Base-by-base conservation (phyloP, 2,329 filamentous ascomycete species). In the Nannizzia gypsea region DNA sequence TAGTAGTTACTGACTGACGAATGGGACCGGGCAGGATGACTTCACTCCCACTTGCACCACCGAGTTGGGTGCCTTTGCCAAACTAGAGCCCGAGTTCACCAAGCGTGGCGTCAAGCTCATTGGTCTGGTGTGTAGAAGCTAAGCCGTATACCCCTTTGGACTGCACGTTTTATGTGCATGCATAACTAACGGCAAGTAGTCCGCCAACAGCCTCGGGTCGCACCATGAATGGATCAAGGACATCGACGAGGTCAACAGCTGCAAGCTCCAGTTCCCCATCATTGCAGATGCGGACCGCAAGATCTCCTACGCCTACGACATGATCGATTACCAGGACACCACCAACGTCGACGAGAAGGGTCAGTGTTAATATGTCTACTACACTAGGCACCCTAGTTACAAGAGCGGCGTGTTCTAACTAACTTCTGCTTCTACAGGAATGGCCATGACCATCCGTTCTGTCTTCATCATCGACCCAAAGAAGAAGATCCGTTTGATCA, bases 41-140 rank as follows among this genome's bases (percentile, higher is more conserved):
- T 96, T 89, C 81, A 96, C 91, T 1, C 91, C 91, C 59, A 91
- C 96, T 62, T 96, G 91, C 82, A 96, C 91, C 65, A 96, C 90
- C 59, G 91, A 96, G 79, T 86, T 96, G 64, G 91, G 90, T 64
- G 90, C 90, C 62, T 95, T 96, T 69, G 88, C 90, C 67, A 93
- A 91, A 77, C 81, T 96, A 64, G 85, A 90, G 78, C 83, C 85
- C 68, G 90, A 96, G 76, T 96, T 96, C 76, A 82, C 84, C 70
- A 89, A 88, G 80, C 85, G 90, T 64, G 85, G 84, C 65, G 89
- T 92, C 69, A 95, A 96, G 83, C 85, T 96, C 77, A 92, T 96
- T 69, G 91, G 91, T 56, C 81, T 96, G 66, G 78, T 80, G 68
- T 52, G 73, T 58, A 36, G 31, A n/a, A n/a, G n/a, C n/a, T 36